These are phyloP conservation scores for Phaeophleospora eucalypticola DNA, from an alignment of 2,329 filamentous ascomycete species.

Conservation along the genomic window DNA sequence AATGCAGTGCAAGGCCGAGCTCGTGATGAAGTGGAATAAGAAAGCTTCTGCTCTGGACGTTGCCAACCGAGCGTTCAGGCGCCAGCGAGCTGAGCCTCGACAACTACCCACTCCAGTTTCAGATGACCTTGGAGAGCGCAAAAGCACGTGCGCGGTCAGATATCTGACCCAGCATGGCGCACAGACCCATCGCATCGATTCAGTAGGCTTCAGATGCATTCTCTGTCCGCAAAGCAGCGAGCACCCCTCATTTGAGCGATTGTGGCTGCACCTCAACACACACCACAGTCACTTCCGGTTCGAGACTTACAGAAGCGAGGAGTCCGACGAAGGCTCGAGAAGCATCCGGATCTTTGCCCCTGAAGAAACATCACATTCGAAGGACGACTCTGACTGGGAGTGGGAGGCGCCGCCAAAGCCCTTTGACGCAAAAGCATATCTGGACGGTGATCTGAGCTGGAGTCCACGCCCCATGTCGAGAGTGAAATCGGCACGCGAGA, in stretches of 20 bases:
- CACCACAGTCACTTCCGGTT: constrained; percentile 36
- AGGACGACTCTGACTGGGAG: constrained; percentile 23
- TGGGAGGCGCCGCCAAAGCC: constrained; percentile 33
- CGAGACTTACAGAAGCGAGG: constrained; percentile 5
- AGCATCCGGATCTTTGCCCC: constrained; percentile 7
- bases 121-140: constrained; percentile 17
- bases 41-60: constrained; percentile 21
- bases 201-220: constrained; percentile 23
- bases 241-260: constrained; percentile 24
- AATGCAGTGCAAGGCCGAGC: constrained; percentile 22
- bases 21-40: constrained; percentile 28
- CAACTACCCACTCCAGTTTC: constrained; percentile 29
- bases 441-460: constrained; percentile 35
- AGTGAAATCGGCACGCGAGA: not conserved
- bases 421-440: constrained; percentile 35
- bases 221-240: constrained; percentile 20
- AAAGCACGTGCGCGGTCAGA: constrained; percentile 16
- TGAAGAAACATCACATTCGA: not conserved
- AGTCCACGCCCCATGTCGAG: not conserved
- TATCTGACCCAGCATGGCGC: constrained; percentile 22
- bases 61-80: constrained; percentile 19
- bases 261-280: constrained; percentile 34
- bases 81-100: constrained; percentile 5
- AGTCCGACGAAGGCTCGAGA: not conserved
- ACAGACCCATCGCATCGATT: constrained; percentile 4